Base-by-base conservation (phyloP, 352 stramenopile species). In the Hyaloperonospora arabidopsidis region DNA sequence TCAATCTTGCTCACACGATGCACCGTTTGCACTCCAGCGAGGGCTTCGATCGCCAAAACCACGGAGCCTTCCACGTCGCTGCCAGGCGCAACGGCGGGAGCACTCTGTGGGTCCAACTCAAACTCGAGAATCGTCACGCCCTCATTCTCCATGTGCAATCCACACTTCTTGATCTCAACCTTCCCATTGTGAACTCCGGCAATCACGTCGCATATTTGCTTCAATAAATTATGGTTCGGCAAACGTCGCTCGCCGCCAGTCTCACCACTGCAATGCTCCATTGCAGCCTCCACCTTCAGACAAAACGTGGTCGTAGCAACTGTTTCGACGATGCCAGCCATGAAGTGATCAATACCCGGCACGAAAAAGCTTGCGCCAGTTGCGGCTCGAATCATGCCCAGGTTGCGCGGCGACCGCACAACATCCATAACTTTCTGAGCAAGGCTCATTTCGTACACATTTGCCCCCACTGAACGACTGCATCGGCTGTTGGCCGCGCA, bases 201-300 rank as follows among this genome's bases (percentile, higher is more conserved):
- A 38, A 93, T 88, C 50, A 90, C 74, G 43, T 93, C 80, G 59
- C 78, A 90, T 35, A 93, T 64, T 58, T 88, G 68, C 62, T 89
- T 86, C 58, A 93, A 79, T 74, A 93, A 79, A 66, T 89, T 83
- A 81, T 93, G 82, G 60, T 90, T 88, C 17, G 79, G 79, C 45
- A 87, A 61, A 23, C 73, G 70, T 25, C 71, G 71, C 38, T 84
- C 76, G n/a, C 62, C 62, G 19, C 71, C 67, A 47, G 65, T 53
- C 23, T 67, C 60, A 29, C 75, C 65, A 28, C 67, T 72, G 15
- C 60, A 70, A 45, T 72, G 44, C 23, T 76, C 76, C 38, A 72
- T 72, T 11, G 65, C 61, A 40, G 81, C 79, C 52, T 87, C 76
- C 19, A 93, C 79, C 52, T 89, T 81, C 35, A 84, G 63, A 55